phyloP scores from a whole-genome alignment of 2,329 filamentous ascomycete genomes.

The Exophiala mesophila region DNA sequence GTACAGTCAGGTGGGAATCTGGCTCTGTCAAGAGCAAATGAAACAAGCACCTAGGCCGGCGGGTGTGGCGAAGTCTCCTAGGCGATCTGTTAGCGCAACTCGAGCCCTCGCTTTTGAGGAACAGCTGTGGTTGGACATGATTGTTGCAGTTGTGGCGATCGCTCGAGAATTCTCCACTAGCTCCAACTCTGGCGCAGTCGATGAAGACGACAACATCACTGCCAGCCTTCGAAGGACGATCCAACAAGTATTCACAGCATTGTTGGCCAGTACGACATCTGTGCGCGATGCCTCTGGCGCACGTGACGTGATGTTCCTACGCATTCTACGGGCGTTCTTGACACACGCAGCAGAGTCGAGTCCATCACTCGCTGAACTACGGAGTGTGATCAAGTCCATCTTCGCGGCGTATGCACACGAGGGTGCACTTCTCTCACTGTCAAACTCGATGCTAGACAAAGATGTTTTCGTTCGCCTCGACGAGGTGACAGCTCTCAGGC shows the following conservation, averaged over 20 bases:
- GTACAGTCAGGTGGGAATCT: constrained; percentile 87
- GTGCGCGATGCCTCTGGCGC: constrained; percentile 30
- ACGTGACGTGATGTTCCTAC: constrained; percentile 71
- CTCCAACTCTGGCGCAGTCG: constrained; percentile 14
- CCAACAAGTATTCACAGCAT: constrained; percentile 83
- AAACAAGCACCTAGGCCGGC: constrained; percentile 33
- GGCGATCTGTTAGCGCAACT: constrained; percentile 42
- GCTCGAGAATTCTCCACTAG: constrained; percentile 56
- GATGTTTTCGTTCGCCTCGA: constrained; percentile 82
- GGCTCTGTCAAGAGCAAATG: constrained; percentile 86
- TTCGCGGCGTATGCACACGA: constrained; percentile 96
- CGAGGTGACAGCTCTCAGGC: constrained; percentile 67
- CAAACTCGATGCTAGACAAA: constrained; percentile 80
- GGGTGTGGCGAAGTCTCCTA: constrained; percentile 33
- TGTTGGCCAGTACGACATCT: constrained; percentile 68
- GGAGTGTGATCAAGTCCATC: constrained; percentile 78
- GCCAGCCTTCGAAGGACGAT: constrained; percentile 70
- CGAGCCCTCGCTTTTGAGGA: constrained; percentile 58
- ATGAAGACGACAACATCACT: constrained; percentile 46
- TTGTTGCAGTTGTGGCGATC: constrained; percentile 58
- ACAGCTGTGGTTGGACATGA: constrained; percentile 60
- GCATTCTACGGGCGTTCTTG: constrained; percentile 83
- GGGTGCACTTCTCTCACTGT: constrained; percentile 77
- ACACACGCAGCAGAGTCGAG: constrained; percentile 74
- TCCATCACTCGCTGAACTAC: constrained; percentile 80